Base-by-base conservation (phyloP, 2,329 filamentous ascomycete genomes). In the Xylariaceae sp. region DNA sequence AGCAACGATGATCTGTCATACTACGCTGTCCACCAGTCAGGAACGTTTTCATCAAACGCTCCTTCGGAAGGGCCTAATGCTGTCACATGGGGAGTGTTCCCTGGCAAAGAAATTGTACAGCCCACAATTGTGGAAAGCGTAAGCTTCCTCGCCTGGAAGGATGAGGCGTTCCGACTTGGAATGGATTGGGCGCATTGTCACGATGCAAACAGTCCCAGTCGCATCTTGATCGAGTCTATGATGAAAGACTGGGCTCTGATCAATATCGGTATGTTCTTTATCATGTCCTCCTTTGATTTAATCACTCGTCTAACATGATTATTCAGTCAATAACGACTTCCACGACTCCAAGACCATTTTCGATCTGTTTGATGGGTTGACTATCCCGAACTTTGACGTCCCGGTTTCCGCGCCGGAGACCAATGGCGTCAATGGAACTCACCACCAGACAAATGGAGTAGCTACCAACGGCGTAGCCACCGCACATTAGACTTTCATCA, bases 71-170 rank as follows among this genome's bases (percentile, higher is more conserved):
- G 90, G 6, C 94, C 94, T 35, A 99, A 99, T 62, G 94, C 94
- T n/a, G 89, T 99, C 44, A 99, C 94, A 1, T 99, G 94, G 94
- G 94, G 94, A 70, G 95, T 99, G 32, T 99, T 97, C 75, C 92
- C 94, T 0, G 94, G 94, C 51, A 95, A 97, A 69, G 94, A 99
- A 71, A 96, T 99, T 65, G 91, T 99, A n/a, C 94, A 99, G 70
- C 94, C 94, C 12, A 99, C 94, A n/a, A 96, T 99, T 62, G 94
- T 99, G 45, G 94, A 99, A 73, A 95, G 89, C 15, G 86, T 99
- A 67, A 95, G 89, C 68, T 99, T 99, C 80, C 76, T 99, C 47
- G 94, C 94, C 2, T 99, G 94, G 94, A 95, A 95, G 72, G 94
- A 99, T 60, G 94, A 99, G 71, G 95, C 95, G 14, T 99, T 90